Conservation (phyloP, 2,329 filamentous ascomycete genomes). For the Truncatella angustata region DNA sequence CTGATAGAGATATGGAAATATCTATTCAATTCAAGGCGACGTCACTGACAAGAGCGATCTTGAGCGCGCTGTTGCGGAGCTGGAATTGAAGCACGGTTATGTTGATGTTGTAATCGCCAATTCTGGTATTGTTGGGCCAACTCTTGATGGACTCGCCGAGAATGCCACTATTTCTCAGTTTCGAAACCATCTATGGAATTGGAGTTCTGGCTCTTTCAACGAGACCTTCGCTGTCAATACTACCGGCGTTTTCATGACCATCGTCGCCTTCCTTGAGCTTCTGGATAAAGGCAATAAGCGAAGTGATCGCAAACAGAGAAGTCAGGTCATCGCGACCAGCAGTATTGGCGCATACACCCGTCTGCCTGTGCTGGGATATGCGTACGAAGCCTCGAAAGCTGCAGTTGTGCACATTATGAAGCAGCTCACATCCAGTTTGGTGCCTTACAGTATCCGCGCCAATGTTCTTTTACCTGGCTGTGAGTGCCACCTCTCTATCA, state of each 20-base stretch:
- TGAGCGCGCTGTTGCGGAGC: slow-evolving; percentile 50
- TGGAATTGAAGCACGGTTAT: slow-evolving; percentile 55
- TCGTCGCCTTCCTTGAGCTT: slow-evolving; percentile 63
- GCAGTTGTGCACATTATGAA: slow-evolving; percentile 65
- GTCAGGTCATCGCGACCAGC: slow-evolving; percentile 49
- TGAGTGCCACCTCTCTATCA: slow-evolving; percentile 13
- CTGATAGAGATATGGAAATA: slow-evolving; percentile 51
- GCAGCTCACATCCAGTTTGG: slow-evolving; percentile 65
- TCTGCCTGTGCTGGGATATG: slow-evolving; percentile 64
- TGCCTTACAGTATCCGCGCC: slow-evolving; percentile 56
- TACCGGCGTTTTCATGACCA: slow-evolving; percentile 65
- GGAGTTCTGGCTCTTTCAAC: slow-evolving; percentile 58
- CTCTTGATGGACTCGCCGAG: slow-evolving; percentile 50
- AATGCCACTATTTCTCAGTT: slow-evolving; percentile 48
- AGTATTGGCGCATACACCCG: slow-evolving; percentile 64
- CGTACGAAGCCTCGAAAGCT: slow-evolving; percentile 69
- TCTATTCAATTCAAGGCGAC: slow-evolving; percentile 61
- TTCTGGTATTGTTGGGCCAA: slow-evolving; percentile 60
- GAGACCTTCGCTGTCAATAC: slow-evolving; percentile 63
- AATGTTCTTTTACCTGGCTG: slow-evolving; percentile 68
- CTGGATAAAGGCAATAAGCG: slow-evolving; percentile 56
- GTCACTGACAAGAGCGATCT: slow-evolving; percentile 64
- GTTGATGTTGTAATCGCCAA: slow-evolving; percentile 62
- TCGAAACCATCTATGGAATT: slow-evolving; percentile 61
- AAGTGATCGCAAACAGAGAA: slow-evolving; percentile 41